Conservation (phyloP, 1,139 yeast species). For the Arxiozyma slooffiae region DNA sequence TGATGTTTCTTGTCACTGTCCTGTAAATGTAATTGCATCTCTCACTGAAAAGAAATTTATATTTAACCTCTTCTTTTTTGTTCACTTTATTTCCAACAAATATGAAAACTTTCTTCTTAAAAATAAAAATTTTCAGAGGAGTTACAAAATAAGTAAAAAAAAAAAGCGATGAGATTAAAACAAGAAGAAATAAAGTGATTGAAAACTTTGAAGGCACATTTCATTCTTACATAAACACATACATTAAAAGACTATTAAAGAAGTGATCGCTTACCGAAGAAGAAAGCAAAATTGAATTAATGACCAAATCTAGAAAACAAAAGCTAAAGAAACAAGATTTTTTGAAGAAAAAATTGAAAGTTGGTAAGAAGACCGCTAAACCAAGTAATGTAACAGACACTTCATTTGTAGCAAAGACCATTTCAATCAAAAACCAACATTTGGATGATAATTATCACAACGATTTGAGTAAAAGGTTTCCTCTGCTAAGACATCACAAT, state of each 20-base stretch:
- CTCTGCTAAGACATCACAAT: conserved; percentile 72
- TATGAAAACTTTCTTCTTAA: too few relatives aligned
- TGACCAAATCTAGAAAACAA: conserved; percentile 30
- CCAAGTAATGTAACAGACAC: conserved; percentile 77
- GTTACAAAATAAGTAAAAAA: too few relatives aligned
- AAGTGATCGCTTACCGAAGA: too few relatives aligned
- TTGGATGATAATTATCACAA: conserved; percentile 23
- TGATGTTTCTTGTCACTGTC: too few relatives aligned
- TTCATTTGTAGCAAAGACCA: conserved; percentile 66
- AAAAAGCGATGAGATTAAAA: not conserved
- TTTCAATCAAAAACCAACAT: conserved; percentile 50
- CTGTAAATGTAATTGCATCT: too few relatives aligned
- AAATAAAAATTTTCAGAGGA: not conserved
- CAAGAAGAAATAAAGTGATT: too few relatives aligned
- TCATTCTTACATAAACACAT: too few relatives aligned
- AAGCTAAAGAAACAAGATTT: conserved; percentile 30
- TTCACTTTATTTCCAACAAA: too few relatives aligned
- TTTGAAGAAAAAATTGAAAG: conserved; percentile 69
- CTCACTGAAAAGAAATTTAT: not conserved
- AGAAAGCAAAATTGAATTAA: conserved; percentile 4
- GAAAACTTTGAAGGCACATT: too few relatives aligned
- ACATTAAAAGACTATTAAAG: not conserved
- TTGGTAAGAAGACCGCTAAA: conserved; percentile 70
- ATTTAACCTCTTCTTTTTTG: too few relatives aligned
- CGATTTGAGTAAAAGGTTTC: conserved; percentile 49